Conservation (phyloP, 768 basidiomycete species). For the Tylopilus vinaceipallidus region DNA sequence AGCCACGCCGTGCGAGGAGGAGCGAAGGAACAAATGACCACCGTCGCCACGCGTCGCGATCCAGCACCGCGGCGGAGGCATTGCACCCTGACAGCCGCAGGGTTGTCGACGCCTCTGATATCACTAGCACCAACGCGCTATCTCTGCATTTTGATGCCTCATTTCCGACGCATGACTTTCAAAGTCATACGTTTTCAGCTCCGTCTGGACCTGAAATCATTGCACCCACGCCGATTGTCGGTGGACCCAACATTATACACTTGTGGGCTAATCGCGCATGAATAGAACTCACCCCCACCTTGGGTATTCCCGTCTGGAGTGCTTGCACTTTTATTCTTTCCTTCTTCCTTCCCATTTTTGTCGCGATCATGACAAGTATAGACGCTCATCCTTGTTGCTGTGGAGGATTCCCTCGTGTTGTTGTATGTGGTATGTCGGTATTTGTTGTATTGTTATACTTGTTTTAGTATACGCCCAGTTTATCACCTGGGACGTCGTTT, state of each 20-base stretch:
- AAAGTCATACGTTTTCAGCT: conserved; percentile 14
- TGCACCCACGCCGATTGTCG: conserved; percentile 34
- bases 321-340: neutral
- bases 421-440: conserved; percentile 14
- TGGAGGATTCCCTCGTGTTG: conserved; percentile 9
- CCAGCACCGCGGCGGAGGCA: conserved; percentile 18
- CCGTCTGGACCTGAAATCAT: conserved; percentile 33
- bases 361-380: conserved; percentile 6
- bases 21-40: conserved; percentile 16
- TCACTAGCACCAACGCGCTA: conserved; percentile 31
- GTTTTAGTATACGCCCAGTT: conserved; percentile 5
- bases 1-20: conserved; percentile 24
- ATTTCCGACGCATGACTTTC: conserved; percentile 26
- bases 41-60: conserved; percentile 23
- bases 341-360: neutral
- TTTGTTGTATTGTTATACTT: conserved; percentile 27
- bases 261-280: conserved; percentile 34
- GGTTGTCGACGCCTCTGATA: conserved; percentile 19
- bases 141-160: conserved; percentile 38
- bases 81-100: conserved; percentile 18
- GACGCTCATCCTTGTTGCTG: conserved; percentile 18
- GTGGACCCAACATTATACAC: conserved; percentile 34
- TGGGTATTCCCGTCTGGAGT: neutral
- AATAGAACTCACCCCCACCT: conserved; percentile 8
- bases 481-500: neutral